Percentiles rank a stretch among this genome's conserved stretches.
Conservation (phyloP, 176 grass and related monocot genomes). For the Oryza australiensis region DNA sequence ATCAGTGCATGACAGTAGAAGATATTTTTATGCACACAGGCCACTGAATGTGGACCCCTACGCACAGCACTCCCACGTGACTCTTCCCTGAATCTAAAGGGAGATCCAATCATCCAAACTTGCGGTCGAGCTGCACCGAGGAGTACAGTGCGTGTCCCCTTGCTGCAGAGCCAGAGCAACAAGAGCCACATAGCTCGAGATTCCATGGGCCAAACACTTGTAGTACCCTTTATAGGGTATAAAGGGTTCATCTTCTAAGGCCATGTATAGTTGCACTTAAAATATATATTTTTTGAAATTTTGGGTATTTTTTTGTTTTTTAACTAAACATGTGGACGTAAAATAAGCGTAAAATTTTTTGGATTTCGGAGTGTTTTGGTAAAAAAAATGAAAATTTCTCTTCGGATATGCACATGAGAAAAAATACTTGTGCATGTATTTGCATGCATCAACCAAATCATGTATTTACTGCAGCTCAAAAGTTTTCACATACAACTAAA, state of each 20-base stretch:
- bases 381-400: no score
- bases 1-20: background rate
- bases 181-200: conserved; percentile 29
- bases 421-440: no score
- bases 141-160: background rate
- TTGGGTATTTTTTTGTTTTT: no score
- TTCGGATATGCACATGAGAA: no score
- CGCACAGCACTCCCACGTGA: conserved; percentile 23
- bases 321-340: no score
- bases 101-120: conserved; percentile 22
- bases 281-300: no score
- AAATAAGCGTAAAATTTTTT: no score
- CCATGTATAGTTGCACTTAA: no score
- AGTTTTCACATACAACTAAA: no score
- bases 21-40: background rate
- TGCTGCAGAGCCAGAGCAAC: background rate
- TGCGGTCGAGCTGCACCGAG: background rate
- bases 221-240: background rate
- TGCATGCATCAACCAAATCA: no score
- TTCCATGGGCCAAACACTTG: background rate
- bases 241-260: background rate
- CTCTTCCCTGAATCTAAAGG: background rate
- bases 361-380: no score
- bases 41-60: conserved; percentile 24
- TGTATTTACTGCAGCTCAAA: no score